Conservation (phyloP, 495 filamentous ascomycete species). For the Neurospora sp. region DNA sequence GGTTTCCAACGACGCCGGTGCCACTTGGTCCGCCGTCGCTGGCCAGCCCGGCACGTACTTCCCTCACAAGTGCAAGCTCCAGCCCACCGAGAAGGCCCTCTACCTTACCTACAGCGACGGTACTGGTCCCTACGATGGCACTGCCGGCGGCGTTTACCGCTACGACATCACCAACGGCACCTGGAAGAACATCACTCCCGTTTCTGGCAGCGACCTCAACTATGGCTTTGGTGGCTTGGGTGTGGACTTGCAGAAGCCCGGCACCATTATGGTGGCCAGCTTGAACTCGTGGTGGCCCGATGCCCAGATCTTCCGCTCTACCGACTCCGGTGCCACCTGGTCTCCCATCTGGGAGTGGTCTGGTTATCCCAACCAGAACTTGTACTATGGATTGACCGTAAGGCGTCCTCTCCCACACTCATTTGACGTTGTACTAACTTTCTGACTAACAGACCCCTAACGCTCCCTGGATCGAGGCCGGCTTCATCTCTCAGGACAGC, state of each 20-base stretch:
- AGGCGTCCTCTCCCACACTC: conserved; percentile 11
- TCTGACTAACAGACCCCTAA: conserved; percentile 21
- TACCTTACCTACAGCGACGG: conserved; percentile 49
- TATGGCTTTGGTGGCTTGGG: conserved; percentile 49
- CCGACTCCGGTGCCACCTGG: conserved; percentile 44
- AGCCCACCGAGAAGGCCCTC: conserved; percentile 42
- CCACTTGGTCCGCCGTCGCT: conserved; percentile 39
- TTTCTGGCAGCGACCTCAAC: conserved; percentile 28
- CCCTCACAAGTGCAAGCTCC: conserved; percentile 46
- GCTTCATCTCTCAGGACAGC: conserved; percentile 34
- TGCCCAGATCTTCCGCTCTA: conserved; percentile 44
- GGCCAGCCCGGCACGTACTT: conserved; percentile 42
- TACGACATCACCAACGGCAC: conserved; percentile 39
- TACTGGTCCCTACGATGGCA: conserved; percentile 47
- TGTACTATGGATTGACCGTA: conserved; percentile 34
- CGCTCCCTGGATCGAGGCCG: conserved; percentile 40
- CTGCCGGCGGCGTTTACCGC: conserved; percentile 38
- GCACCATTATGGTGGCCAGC: conserved; percentile 44
- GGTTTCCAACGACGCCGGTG: conserved; percentile 43
- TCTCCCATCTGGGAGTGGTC: conserved; percentile 42
- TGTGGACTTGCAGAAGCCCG: conserved; percentile 44
- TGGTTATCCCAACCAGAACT: conserved; percentile 35
- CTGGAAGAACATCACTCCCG: conserved; percentile 48
- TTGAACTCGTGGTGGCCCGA: conserved; percentile 53
- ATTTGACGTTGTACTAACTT: conserved; percentile 18